phyloP scores from a whole-genome alignment of 2,329 filamentous ascomycete species.

The Tolypocladium inflatum region DNA sequence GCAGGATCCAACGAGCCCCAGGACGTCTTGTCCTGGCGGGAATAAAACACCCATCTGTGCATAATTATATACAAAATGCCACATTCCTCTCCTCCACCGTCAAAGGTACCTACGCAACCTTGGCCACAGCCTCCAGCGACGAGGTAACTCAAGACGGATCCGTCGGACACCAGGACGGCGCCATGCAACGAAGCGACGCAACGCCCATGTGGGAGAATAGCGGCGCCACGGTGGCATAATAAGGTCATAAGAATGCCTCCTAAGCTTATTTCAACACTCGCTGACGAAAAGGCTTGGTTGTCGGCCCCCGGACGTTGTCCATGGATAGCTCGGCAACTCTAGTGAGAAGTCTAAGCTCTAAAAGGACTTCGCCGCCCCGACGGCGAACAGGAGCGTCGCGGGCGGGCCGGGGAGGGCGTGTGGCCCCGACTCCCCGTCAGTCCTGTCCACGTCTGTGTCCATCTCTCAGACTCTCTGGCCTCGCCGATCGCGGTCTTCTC shows the following conservation, averaged over 20 bases:
- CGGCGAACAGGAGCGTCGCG: not conserved
- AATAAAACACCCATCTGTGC: not conserved
- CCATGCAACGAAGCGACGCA: not conserved
- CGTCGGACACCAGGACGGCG: not conserved
- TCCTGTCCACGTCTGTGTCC: not conserved
- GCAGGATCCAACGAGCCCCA: not conserved
- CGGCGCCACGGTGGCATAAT: not conserved
- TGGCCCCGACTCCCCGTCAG: not conserved
- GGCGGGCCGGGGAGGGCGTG: not conserved
- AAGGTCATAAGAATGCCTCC: slow-evolving; percentile 4
- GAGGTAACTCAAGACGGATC: not conserved
- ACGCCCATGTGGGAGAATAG: not conserved
- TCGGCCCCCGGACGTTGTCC: slow-evolving; percentile 2
- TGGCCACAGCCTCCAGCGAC: not conserved
- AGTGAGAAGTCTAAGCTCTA: not conserved
- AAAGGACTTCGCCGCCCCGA: not conserved
- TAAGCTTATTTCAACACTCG: slow-evolving; percentile 9
- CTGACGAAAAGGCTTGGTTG: slow-evolving; percentile 7
- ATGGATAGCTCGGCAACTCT: slow-evolving; percentile 7
- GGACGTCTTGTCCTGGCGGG: not conserved
- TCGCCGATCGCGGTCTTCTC: not conserved
- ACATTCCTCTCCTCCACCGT: not conserved
- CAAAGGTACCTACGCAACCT: not conserved
- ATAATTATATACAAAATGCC: not conserved
- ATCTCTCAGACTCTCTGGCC: not conserved